Evolutionary conservation across 202 grass and related monocot species (phyloP).

Genomic region (Brachypodium distachyon): DNA sequence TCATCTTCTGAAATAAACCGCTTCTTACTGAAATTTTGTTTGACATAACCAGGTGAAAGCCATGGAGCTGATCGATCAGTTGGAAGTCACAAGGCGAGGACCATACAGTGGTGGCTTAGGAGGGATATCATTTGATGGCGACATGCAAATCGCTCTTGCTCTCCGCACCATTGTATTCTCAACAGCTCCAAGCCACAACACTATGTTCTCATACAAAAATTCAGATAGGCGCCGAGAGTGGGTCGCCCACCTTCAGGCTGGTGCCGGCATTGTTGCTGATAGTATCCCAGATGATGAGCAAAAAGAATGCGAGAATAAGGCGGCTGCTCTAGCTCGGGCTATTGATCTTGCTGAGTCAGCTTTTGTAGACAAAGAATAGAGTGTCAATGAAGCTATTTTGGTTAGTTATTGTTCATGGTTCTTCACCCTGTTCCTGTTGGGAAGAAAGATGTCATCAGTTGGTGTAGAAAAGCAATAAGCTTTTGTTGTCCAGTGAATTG

Average conservation of each 20-base stretch:
- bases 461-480: conserved; percentile 13
- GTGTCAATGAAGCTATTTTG: neutral
- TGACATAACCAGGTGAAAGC: conserved; percentile 68
- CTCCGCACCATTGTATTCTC: conserved; percentile 88
- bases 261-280: conserved; percentile 92
- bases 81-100: conserved; percentile 84
- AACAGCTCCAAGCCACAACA: conserved; percentile 49
- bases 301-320: conserved; percentile 88
- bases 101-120: conserved; percentile 93
- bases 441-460: neutral
- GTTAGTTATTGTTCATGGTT: conserved; percentile 7
- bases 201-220: conserved; percentile 49
- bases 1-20: neutral
- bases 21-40: conserved; percentile 9
- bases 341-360: conserved; percentile 91
- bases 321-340: conserved; percentile 70
- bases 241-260: conserved; percentile 93
- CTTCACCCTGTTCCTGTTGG: neutral
- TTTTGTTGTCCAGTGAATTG: neutral
- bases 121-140: conserved; percentile 78
- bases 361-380: conserved; percentile 59
- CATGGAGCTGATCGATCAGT: conserved; percentile 87
- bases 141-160: conserved; percentile 71
- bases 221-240: conserved; percentile 61
- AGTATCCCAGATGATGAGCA: conserved; percentile 85